Percentiles rank a stretch among this genome's conserved stretches.
Evolutionary conservation across 352 stramenopile species (phyloP).

Genomic region (Globisporangium viniferum): DNA sequence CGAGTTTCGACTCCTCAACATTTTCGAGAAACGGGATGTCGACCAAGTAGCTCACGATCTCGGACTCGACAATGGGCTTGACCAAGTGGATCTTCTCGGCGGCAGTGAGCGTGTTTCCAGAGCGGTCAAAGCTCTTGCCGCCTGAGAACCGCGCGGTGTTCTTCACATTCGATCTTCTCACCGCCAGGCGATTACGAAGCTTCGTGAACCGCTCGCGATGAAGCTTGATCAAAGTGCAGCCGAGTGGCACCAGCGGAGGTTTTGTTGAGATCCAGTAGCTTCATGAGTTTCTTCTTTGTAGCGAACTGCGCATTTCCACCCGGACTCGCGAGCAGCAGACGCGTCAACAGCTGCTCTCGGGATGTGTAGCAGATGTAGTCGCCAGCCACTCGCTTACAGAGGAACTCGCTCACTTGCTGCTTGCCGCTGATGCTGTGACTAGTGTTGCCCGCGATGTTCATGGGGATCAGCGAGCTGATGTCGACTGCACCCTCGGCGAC

Average conservation of each 20-base stretch:
- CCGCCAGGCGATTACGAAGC: constrained; percentile 27
- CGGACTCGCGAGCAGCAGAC: constrained; percentile 31
- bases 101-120: constrained; percentile 29
- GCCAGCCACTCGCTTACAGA: constrained; percentile 50
- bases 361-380: constrained; percentile 61
- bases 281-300: constrained; percentile 51
- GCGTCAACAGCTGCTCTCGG: constrained; percentile 41
- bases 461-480: constrained; percentile 47
- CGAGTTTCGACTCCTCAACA: constrained; percentile 52
- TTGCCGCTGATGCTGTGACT: constrained; percentile 17
- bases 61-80: constrained; percentile 59
- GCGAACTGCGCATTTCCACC: constrained; percentile 17
- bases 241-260: constrained; percentile 47
- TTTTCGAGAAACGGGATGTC: constrained; percentile 66
- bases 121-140: constrained; percentile 13
- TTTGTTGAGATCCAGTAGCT: constrained; percentile 57
- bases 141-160: constrained; percentile 56
- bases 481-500: constrained; percentile 54
- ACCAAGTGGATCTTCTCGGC: constrained; percentile 66
- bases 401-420: constrained; percentile 48
- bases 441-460: background rate
- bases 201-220: constrained; percentile 50
- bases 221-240: constrained; percentile 60
- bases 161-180: constrained; percentile 28
- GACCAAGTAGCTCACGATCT: constrained; percentile 63